Base-by-base conservation (phyloP, 169 alveolate species). In the Perkinsus marinus region DNA sequence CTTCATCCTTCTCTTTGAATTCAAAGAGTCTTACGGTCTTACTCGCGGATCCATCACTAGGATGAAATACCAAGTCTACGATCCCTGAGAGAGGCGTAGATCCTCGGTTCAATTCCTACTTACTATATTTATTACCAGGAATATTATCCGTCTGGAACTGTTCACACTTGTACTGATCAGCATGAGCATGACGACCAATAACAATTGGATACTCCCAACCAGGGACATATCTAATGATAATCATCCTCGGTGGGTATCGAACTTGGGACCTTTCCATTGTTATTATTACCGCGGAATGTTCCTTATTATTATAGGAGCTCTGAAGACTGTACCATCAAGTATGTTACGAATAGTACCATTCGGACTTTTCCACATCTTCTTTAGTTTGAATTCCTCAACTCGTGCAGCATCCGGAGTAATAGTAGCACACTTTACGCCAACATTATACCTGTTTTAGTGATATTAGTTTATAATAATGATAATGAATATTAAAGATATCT, bases 351-450 rank as follows among this genome's bases (percentile, higher is more conserved):
- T 97, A n/a, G 99, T 97, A 37, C 99, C 99, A 92, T 97, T 97
- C 26, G 99, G 99, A 17, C 98, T 95, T 90, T 96, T 95, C 98
- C 98, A 97, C 99, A 97, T 97, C 92, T 96, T 91, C 94, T 97
- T 97, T 41, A 97, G 96, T 39, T 94, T 94, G 94, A 97, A 97
- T 91, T 97, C 99, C 92, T 96, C 94, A 5, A 97, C 97, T 92
- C 99, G 93, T 0, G 98, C 98, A 90, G 97, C 98, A 92, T 97
- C 99, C 19, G 99, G 98, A 41, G 99, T 97, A 92, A 97, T 97
- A 36, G 98, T 96, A 39, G 99, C 99, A 91, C 99, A 97, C 91
- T 97, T 97, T 39, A 97, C 97, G 39, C 99, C 99, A 46, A 97
- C 98, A 34, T 96, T 95, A 41, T 94, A 92, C 92, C 96, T 95